Conservation (phyloP, 2,329 filamentous ascomycete genomes). For the Ilyonectria robusta region DNA sequence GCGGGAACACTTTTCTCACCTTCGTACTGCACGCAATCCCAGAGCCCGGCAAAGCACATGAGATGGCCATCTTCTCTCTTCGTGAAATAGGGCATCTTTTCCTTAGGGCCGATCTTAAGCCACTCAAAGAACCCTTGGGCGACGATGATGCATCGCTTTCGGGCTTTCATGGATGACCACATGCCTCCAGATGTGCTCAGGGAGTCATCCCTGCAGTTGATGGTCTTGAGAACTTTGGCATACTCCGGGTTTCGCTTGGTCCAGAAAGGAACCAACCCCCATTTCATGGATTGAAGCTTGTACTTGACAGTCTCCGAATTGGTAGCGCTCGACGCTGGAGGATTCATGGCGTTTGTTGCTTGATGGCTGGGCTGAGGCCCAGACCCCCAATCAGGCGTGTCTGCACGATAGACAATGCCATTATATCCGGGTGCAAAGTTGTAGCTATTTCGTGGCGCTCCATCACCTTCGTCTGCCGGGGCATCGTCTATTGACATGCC, state of each 20-base stretch:
- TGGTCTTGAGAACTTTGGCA: constrained; percentile 84
- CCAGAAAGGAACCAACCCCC: constrained; percentile 96
- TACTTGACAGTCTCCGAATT: constrained; percentile 66
- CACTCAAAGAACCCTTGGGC: constrained; percentile 98
- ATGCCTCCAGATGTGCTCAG: constrained; percentile 82
- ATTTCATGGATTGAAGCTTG: constrained; percentile 94
- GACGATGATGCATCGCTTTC: constrained; percentile 88
- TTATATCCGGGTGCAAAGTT: constrained; percentile 93
- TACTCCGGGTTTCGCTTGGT: constrained; percentile 88
- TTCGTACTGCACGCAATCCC: constrained; percentile 89
- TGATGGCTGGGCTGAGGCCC: constrained; percentile 51
- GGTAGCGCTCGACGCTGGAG: not conserved
- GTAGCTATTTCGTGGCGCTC: constrained; percentile 79
- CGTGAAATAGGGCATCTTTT: constrained; percentile 88
- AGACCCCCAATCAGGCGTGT: constrained; percentile 74
- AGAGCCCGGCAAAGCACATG: constrained; percentile 92
- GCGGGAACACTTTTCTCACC: constrained; percentile 58
- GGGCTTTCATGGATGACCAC: constrained; percentile 93
- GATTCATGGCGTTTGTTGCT: constrained; percentile 24
- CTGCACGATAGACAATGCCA: constrained; percentile 88
- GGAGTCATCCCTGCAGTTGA: constrained; percentile 95
- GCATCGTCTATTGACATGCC: constrained; percentile 80
- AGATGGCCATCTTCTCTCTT: constrained; percentile 85
- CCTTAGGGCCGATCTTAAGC: constrained; percentile 83
- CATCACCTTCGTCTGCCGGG: constrained; percentile 77